Evolutionary conservation across 1,139 yeast species (phyloP).

Genomic region (Geotrichum klebahnii): DNA sequence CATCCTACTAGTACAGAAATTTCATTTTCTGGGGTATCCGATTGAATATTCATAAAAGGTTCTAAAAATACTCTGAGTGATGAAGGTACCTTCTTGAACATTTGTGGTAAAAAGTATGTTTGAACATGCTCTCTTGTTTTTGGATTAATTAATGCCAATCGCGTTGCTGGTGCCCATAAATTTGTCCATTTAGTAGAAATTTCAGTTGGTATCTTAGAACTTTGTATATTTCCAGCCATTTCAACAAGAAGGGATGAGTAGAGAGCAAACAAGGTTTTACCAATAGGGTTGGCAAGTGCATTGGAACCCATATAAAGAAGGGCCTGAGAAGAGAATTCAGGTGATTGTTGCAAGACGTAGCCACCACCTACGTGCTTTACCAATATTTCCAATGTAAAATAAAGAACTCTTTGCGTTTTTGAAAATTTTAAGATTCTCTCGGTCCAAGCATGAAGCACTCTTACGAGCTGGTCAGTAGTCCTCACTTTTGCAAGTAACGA

Average conservation of each 20-base stretch:
- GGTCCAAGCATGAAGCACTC: constrained; percentile 46
- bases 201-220: constrained; percentile 23
- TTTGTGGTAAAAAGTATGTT: constrained; percentile 57
- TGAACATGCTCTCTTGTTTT: constrained; percentile 49
- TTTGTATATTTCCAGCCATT: constrained; percentile 36
- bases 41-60: constrained; percentile 26
- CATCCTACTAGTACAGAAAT: constrained; percentile 51
- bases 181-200: constrained; percentile 47
- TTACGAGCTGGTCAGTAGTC: constrained; percentile 17
- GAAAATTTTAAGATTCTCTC: constrained; percentile 44
- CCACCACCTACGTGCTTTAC: constrained; percentile 46
- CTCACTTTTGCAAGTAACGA: constrained; percentile 36
- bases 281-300: constrained; percentile 63
- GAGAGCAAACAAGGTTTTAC: constrained; percentile 55
- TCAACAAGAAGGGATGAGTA: constrained; percentile 33
- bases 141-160: constrained; percentile 38
- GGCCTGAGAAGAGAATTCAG: constrained; percentile 47
- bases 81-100: constrained; percentile 51
- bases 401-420: constrained; percentile 53
- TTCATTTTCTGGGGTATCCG: constrained; percentile 32
- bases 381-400: constrained; percentile 55
- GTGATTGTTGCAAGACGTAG: constrained; percentile 44
- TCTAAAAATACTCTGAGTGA: constrained; percentile 44
- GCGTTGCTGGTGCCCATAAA: constrained; percentile 49
- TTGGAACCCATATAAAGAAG: constrained; percentile 52